These are phyloP conservation scores for Xanthoconium separans DNA, from an alignment of 1,284 basidiomycete genomes.

Conservation along the genomic window DNA sequence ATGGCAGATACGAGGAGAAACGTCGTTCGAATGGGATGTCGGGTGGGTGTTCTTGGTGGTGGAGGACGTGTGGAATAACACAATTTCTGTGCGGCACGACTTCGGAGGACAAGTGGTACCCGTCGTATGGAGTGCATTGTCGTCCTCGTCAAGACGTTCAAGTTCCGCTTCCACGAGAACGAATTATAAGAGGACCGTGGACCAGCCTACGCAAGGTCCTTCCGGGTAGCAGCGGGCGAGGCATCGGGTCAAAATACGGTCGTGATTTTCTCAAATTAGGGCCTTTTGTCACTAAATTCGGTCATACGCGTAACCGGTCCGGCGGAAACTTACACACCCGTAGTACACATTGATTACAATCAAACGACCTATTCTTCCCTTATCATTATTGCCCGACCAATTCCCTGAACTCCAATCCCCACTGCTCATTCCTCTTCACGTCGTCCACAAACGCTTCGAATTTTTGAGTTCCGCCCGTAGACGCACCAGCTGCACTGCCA, in stretches of 20 bases:
- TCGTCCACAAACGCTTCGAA: conserved; percentile 79
- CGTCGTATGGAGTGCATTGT: conserved; percentile 18
- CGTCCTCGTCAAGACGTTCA: neutral
- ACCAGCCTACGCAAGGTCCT: conserved; percentile 12
- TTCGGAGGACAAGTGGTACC: neutral
- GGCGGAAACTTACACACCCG: neutral
- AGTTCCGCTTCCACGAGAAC: neutral
- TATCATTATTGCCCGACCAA: conserved; percentile 33
- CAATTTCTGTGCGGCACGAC: neutral
- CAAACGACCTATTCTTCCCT: no score
- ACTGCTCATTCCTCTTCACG: conserved; percentile 59
- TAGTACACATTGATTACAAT: no score
- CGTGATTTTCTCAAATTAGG: neutral
- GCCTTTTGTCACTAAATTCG: neutral
- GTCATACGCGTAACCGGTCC: neutral
- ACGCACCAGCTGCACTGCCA: conserved; percentile 55
- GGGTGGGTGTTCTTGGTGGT: neutral
- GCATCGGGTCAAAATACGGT: neutral
- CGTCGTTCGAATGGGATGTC: conserved; percentile 10
- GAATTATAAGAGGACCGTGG: neutral
- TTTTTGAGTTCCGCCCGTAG: conserved; percentile 40
- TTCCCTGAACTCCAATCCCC: conserved; percentile 70
- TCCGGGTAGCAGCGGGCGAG: conserved; percentile 4
- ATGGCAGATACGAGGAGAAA: conserved; percentile 20
- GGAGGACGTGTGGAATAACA: conserved; percentile 7